Base-by-base conservation (phyloP, 805 yeast genomes). In the Wickerhamiella nectarea region DNA sequence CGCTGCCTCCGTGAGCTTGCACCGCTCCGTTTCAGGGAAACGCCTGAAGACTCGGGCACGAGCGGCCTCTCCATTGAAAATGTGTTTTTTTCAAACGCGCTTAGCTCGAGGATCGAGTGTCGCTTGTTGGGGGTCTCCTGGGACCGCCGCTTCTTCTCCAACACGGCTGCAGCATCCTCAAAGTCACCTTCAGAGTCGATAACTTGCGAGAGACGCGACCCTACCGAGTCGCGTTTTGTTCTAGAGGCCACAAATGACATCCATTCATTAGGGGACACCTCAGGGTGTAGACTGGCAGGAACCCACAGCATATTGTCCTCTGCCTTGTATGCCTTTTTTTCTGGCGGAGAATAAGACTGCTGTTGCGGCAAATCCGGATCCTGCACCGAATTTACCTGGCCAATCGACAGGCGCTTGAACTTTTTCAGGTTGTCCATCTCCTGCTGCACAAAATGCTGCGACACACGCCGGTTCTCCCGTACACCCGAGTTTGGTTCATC, bases 201-300 rank as follows among this genome's bases (percentile, higher is more conserved):
- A 34, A 63, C 57, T 19, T 55, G 56, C 26, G 62, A 53, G 33
- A 63, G 57, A 8, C 65, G 55, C 22, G 63, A 56, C 36, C 58
- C 54, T 2, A 38, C 34, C 12, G 31, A 20, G 22, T 34, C 39
- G 6, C 44, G 34, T 12, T 34, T 34, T 17, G 65, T 55, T 40
- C 62, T 64, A 34, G 57, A 54, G 46, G 61, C 60, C 18, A 66
- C 66, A 53, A 63, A 66, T 14, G 65, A 50, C 42, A 59, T 58
- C 70, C 70, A 66, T 53, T 82, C 84, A 54, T 83, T 93, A 2
- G 97, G 97, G 20, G 93, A 87, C n/a, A 89, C 72, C 54, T 82
- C 89, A 1, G 97, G 97, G 59, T 91, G 98, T 31, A 85, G 69
- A 49, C 75, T 76, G 1, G 97, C 98, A 0, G 97, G 97, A 1